Conservation (phyloP, 164 flowering plant species). For the Cinnamomum micranthum region DNA sequence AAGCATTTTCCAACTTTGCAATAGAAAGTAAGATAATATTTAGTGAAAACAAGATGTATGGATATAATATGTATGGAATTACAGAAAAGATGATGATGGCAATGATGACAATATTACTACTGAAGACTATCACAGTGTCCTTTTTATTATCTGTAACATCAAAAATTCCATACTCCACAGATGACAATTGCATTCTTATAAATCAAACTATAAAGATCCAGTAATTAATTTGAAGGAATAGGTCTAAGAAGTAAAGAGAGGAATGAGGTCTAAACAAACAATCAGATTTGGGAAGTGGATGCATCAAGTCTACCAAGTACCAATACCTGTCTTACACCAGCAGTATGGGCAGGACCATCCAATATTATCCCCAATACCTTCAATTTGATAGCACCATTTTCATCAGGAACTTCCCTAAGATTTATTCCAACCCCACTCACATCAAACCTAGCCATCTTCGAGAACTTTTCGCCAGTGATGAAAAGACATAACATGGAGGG, state of each 20-base stretch:
- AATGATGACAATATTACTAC: too few relatives aligned
- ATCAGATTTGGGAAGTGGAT: not conserved
- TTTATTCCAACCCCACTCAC: slow-evolving; percentile 93
- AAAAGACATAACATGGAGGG: slow-evolving; percentile 36
- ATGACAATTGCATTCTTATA: not conserved
- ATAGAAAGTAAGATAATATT: not conserved
- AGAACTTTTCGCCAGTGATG: slow-evolving; percentile 56
- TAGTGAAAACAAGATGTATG: not conserved
- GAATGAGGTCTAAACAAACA: not conserved
- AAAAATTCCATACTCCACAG: not conserved
- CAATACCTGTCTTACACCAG: slow-evolving; percentile 90
- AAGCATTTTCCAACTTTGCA: not conserved
- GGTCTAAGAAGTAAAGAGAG: not conserved
- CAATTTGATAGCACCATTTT: slow-evolving; percentile 56
- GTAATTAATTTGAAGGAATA: not conserved
- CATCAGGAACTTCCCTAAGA: slow-evolving; percentile 78
- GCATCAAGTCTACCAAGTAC: not conserved
- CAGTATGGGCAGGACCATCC: slow-evolving; percentile 90
- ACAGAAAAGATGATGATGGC: not conserved
- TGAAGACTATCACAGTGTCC: too few relatives aligned
- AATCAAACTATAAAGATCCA: not conserved
- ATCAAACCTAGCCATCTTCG: slow-evolving; percentile 95
- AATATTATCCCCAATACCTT: slow-evolving; percentile 81
- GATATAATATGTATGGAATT: not conserved
- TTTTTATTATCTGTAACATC: not conserved